Percentiles rank a stretch among this genome's conserved stretches.
phyloP scores from a whole-genome alignment of 768 basidiomycete genomes.

The Russula vinacea region DNA sequence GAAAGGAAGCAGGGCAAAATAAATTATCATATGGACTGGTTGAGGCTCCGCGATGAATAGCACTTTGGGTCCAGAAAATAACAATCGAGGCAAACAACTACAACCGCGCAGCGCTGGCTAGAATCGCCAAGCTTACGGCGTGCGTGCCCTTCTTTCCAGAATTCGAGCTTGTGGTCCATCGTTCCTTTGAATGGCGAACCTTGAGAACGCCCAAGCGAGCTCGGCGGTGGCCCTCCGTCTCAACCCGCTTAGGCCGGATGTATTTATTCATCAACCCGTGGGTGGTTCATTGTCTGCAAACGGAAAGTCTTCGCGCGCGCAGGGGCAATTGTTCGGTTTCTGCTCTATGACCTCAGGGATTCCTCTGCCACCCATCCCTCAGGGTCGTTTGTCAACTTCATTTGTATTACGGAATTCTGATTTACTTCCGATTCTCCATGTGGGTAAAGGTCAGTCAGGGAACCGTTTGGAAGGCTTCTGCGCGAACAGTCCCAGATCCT shows the following conservation, averaged over 20 bases:
- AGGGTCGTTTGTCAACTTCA: constrained; percentile 26
- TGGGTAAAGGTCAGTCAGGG: constrained; percentile 25
- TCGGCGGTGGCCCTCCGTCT: constrained; percentile 19
- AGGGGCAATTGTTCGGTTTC: not conserved
- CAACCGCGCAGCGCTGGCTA: constrained; percentile 8
- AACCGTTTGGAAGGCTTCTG: constrained; percentile 17
- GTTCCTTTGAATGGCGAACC: constrained; percentile 25
- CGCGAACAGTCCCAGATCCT: constrained; percentile 25
- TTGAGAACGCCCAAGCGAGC: constrained; percentile 4
- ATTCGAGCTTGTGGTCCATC: constrained; percentile 16
- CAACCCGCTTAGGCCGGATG: not conserved
- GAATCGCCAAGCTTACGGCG: constrained; percentile 26
- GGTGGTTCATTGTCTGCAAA: constrained; percentile 10
- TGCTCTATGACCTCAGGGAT: not conserved
- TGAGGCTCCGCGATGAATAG: constrained; percentile 12
- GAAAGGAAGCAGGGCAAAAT: not conserved
- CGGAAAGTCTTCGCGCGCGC: not conserved
- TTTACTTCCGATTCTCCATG: constrained; percentile 29
- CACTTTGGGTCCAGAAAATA: not conserved
- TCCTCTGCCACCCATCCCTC: not conserved
- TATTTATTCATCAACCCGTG: constrained; percentile 7
- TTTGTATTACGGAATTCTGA: constrained; percentile 31
- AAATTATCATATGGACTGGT: not conserved
- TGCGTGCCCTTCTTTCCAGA: constrained; percentile 28
- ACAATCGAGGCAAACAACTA: constrained; percentile 13